These are phyloP conservation scores for Rhynchospora tenuis DNA, from an alignment of 176 grass and related monocot species.

Conservation along the genomic window DNA sequence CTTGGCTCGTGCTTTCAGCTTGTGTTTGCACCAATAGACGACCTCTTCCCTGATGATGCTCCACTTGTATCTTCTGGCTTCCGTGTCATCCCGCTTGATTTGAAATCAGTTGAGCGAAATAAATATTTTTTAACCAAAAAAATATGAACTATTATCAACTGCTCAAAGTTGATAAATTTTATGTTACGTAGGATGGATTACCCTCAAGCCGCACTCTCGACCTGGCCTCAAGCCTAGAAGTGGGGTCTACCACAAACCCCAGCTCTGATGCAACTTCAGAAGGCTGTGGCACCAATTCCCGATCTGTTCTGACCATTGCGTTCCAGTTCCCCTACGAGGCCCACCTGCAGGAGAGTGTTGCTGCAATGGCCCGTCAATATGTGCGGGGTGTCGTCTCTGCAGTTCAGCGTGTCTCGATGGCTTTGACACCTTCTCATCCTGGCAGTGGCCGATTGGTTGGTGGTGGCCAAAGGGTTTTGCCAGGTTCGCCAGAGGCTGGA, in stretches of 20 bases:
- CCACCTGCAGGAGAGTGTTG: conserved; percentile 83
- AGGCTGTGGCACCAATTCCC: conserved; percentile 34
- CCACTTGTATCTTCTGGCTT: conserved; percentile 89
- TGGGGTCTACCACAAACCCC: conserved; percentile 44
- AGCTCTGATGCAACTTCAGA: conserved; percentile 30
- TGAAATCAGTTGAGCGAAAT: conserved; percentile 64
- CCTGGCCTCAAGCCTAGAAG: conserved; percentile 93
- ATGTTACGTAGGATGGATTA: conserved; percentile 51
- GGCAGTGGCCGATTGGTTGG: conserved; percentile 25
- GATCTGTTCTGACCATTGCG: conserved; percentile 90
- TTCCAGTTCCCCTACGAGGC: conserved; percentile 92
- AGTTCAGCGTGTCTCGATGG: conserved; percentile 84
- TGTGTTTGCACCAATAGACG: conserved; percentile 95
- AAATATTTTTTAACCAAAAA: neutral
- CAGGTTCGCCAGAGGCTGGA: conserved; percentile 73
- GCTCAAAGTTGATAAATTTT: neutral
- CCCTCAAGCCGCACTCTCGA: conserved; percentile 68
- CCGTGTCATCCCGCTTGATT: conserved; percentile 81
- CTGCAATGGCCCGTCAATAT: conserved; percentile 83
- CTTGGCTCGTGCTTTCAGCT: conserved; percentile 93
- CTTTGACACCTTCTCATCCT: conserved; percentile 52
- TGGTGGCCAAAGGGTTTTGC: conserved; percentile 46
- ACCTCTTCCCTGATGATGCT: conserved; percentile 94
- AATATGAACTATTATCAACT: neutral
- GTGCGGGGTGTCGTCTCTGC: conserved; percentile 81